A percentile compares a stretch with the other conserved stretches of the same genome.
phyloP scores from a whole-genome alignment of 106 monocot genomes.

The Acorus calamus region DNA sequence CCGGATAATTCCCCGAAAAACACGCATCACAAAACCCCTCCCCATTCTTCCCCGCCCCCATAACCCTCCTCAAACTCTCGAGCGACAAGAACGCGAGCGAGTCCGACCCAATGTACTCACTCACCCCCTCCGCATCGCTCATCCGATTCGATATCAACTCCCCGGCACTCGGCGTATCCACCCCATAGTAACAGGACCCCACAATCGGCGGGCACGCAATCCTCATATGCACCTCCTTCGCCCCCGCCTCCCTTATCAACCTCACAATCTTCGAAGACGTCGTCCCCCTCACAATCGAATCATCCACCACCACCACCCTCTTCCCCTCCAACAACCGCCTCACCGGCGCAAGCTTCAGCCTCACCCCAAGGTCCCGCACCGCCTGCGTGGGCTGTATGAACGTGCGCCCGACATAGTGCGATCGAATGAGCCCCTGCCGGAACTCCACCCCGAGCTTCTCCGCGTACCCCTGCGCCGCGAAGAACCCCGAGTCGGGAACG shows the following conservation, averaged over 20 bases:
- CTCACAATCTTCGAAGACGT: slow-evolving; percentile 85
- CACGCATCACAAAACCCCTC: slow-evolving; percentile 62
- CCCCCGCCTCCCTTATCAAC: slow-evolving; percentile 62
- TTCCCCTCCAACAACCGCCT: slow-evolving; percentile 56
- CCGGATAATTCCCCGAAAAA: slow-evolving; percentile 53
- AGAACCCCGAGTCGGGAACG: slow-evolving; percentile 91
- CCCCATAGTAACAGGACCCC: slow-evolving; percentile 84
- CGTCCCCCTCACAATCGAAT: slow-evolving; percentile 87
- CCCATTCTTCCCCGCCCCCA: slow-evolving; percentile 15
- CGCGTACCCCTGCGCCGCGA: slow-evolving; percentile 69
- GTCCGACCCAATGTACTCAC: slow-evolving; percentile 41
- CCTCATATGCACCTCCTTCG: slow-evolving; percentile 89
- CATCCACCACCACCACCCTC: slow-evolving; percentile 75
- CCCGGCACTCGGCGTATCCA: slow-evolving; percentile 66
- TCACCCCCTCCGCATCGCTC: slow-evolving; percentile 42
- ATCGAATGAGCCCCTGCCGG: slow-evolving; percentile 75
- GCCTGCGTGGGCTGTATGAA: slow-evolving; percentile 85
- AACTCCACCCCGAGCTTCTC: slow-evolving; percentile 53
- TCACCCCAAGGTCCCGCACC: slow-evolving; percentile 67
- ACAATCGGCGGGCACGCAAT: slow-evolving; percentile 83
- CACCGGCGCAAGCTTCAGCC: slow-evolving; percentile 78
- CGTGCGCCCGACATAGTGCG: slow-evolving; percentile 80
- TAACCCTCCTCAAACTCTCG: slow-evolving; percentile 24
- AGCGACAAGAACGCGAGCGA: slow-evolving; percentile 52
- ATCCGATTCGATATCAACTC: slow-evolving; percentile 64